Base-by-base conservation (phyloP, 2,329 filamentous ascomycete species). In the Stagonosporopsis chrysanthemi region DNA sequence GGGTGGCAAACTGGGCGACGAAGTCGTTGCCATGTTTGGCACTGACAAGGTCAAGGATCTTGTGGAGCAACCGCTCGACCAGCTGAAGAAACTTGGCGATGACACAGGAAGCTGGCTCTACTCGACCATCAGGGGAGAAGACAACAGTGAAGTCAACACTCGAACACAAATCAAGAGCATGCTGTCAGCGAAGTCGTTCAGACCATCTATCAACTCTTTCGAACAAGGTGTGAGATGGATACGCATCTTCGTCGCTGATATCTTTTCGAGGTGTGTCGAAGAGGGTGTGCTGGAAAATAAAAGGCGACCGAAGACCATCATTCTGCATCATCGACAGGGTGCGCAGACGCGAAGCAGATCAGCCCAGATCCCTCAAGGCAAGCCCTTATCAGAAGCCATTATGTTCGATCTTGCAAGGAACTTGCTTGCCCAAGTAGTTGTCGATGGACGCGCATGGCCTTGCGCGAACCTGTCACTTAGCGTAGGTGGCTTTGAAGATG, bases 131-230 rank as follows among this genome's bases (percentile, higher is more conserved):
- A 87, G 95, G 11, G 95, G 95, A 1, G 86, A 93, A 59, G 95
- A 99, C 74, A 81, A 82, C 46, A 95, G 90, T 67, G 93, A 97
- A 75, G 92, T 99, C 64, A 97, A 92, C 70, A 86, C 92, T 26
- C 84, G 94, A 48, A 97, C 92, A 1, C 91, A 95, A 70, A 97
- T 97, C 80, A 97, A 98, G 75, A 95, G 90, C 15, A 98, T 99
- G 93, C 82, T 98, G 14, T 97, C 92, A 1, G 93, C 95, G 19
- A 99, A 99, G 74, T 96, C 92, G 0, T 99, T 99, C 70, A 84
- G 91, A 24, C 95, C 95, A 0, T 87, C 84, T 53, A 94, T 98
- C 72, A 90, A 87, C 65, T 89, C 83, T 2, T 79, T 86, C 17
- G 91, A 95, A 22, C 91, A 96, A 73, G 94, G 89, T 1, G 81